These are phyloP conservation scores for Rickenella mellea DNA, from an alignment of 768 basidiomycete species.

Conservation along the genomic window DNA sequence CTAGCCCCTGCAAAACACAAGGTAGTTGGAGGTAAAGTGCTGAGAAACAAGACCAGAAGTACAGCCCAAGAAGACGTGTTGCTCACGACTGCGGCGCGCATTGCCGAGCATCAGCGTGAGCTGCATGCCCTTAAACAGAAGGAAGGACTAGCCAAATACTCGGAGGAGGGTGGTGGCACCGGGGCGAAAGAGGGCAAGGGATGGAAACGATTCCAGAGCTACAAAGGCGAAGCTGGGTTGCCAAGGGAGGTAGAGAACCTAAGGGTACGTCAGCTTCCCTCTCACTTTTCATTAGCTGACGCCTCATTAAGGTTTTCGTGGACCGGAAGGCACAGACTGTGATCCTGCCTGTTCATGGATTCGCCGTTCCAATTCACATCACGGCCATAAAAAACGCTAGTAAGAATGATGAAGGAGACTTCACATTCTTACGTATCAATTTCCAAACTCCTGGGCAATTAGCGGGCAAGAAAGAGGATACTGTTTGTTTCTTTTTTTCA, in stretches of 20 bases:
- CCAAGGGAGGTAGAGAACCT: conserved; percentile 76
- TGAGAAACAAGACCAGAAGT: conserved; percentile 85
- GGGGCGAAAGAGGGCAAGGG: conserved; percentile 83
- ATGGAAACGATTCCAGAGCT: conserved; percentile 95
- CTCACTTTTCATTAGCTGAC: neutral
- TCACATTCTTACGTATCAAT: conserved; percentile 90
- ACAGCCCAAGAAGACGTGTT: conserved; percentile 80
- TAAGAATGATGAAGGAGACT: conserved; percentile 95
- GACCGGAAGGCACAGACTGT: conserved; percentile 88
- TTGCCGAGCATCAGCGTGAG: conserved; percentile 82
- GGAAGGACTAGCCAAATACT: conserved; percentile 75
- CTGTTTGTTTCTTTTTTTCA: conserved; percentile 37
- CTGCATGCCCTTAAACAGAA: conserved; percentile 68
- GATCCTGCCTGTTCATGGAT: conserved; percentile 88
- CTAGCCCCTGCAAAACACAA: conserved; percentile 58
- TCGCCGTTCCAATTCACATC: conserved; percentile 95
- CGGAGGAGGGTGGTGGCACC: conserved; percentile 67
- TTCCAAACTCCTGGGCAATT: conserved; percentile 98
- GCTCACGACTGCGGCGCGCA: conserved; percentile 64
- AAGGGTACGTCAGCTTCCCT: conserved; percentile 42
- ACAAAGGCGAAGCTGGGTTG: conserved; percentile 87
- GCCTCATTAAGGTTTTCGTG: conserved; percentile 60
- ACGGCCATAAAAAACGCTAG: conserved; percentile 97
- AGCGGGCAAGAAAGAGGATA: conserved; percentile 97
- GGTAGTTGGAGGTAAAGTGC: conserved; percentile 73